Base-by-base conservation (phyloP, 2,329 filamentous ascomycete genomes). In the Juglanconis juglandina region DNA sequence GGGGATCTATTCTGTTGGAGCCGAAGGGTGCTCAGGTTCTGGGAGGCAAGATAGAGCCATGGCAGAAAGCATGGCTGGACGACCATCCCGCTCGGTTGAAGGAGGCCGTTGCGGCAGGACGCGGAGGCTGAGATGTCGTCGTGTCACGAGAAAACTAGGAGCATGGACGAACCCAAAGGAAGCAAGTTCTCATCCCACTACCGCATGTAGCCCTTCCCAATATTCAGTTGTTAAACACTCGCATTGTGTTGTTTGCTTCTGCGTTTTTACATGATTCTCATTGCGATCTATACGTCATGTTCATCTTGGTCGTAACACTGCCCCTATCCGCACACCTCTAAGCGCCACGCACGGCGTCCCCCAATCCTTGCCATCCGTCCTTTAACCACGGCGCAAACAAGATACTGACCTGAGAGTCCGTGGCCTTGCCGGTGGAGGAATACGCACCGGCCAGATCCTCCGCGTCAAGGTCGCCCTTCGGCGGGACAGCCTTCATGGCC, bases 1-100 rank as follows among this genome's bases (percentile, higher is more conserved):
- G 94, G 59, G 95, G 92, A 0, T 83, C 90, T 53, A 69, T 96
- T n/a, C 76, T 98, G 73, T 77, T 99, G 24, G 88, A 92, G 64
- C 87, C 91, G 1, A 77, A 76, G 2, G 86, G 74, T 59, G 87
- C 86, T 57, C 81, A 84, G n/a, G 70, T 96, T 2, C 74, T 97
- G n/a, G 95, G 95, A 2, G 95, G 95, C 0, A 96, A 91, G 76
- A 83, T 98, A 49, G 92, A 97, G 58, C 79, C 78, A 0, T 85
- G 92, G 80, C 91, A 98, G 69, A 87, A 85, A 70, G 80, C 80
- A 7, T 98, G 94, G 94, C 80, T 81, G 51, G 85, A 87, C 13
- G 86, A 85, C 2, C 82, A 90, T 64, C 87, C 96, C 72, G 81
- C 80, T 53, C 83, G 85, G 64, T 73, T 98, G 62, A 87, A 85